A percentile compares a stretch with the other conserved stretches of the same genome.
phyloP scores from a whole-genome alignment of 129 eudicot species.

The Flaveria bidentis region DNA sequence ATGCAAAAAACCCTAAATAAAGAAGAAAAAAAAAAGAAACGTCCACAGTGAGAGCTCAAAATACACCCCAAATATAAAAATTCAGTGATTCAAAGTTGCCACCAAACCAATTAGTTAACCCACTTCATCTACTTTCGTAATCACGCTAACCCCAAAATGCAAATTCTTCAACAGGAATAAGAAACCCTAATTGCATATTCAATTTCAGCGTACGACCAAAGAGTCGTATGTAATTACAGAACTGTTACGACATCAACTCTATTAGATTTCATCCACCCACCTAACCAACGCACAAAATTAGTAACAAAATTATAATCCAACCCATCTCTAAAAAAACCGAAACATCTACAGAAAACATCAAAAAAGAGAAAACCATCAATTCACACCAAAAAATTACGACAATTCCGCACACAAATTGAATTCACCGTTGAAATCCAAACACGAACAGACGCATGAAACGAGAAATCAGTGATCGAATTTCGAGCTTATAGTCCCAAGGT shows the following conservation, averaged over 20 bases:
- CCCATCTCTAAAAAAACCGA: conserved; percentile 21
- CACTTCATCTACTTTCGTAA: conserved; percentile 13
- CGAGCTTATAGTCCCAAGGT: conserved; percentile 4
- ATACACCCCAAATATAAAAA: background rate
- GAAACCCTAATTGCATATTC: conserved; percentile 34
- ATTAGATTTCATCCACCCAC: conserved; percentile 14
- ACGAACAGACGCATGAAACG: background rate
- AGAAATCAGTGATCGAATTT: conserved; percentile 9
- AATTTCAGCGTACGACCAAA: conserved; percentile 13
- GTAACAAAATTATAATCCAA: conserved; percentile 6
- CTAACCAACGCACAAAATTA: conserved; percentile 6
- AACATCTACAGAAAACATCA: conserved; percentile 3
- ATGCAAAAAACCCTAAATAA: conserved; percentile 26
- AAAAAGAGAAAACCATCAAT: background rate
- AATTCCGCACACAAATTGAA: conserved; percentile 17
- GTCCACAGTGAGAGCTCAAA: conserved; percentile 13
- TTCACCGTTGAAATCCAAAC: conserved; percentile 22
- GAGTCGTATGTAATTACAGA: conserved; percentile 13
- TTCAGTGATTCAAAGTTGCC: conserved; percentile 13
- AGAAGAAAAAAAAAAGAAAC: background rate
- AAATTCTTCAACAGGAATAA: conserved; percentile 3
- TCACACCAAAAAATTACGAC: conserved; percentile 18
- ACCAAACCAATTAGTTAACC: conserved; percentile 21
- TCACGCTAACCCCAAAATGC: conserved; percentile 8
- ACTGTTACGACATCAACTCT: conserved; percentile 16